phyloP scores from a whole-genome alignment of 441 rosid species.

The Biscutella auriculata region DNA sequence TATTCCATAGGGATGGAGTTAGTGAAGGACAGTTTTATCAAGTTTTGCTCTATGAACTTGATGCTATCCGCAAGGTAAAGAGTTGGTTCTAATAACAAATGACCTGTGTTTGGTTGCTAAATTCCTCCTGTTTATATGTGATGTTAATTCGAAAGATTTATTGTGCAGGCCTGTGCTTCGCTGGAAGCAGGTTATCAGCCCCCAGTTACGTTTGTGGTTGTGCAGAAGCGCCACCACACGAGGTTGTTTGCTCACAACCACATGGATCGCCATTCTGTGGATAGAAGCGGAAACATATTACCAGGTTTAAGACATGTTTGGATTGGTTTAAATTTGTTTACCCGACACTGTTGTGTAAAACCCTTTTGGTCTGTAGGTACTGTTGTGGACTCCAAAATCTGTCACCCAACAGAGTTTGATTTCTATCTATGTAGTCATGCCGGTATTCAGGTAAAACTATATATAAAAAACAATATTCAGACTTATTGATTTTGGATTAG shows the following conservation, averaged over 20 bases:
- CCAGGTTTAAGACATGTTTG: conserved; percentile 39
- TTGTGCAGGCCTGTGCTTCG: conserved; percentile 68
- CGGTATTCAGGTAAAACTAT: conserved; percentile 66
- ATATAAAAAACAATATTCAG: not conserved
- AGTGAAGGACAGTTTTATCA: conserved; percentile 94
- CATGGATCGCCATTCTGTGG: conserved; percentile 52
- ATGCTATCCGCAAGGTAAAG: conserved; percentile 82
- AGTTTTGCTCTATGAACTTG: conserved; percentile 74
- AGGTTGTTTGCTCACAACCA: conserved; percentile 86
- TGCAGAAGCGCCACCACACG: conserved; percentile 97
- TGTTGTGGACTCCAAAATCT: conserved; percentile 86
- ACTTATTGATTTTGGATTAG: not conserved
- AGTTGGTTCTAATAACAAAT: not conserved
- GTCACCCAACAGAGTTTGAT: conserved; percentile 94
- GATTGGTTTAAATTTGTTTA: too few relatives aligned
- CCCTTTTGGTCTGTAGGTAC: conserved; percentile 41
- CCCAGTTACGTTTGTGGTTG: conserved; percentile 91
- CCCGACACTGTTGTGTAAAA: not conserved
- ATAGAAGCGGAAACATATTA: conserved; percentile 80
- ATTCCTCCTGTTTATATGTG: not conserved
- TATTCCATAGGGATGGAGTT: conserved; percentile 64
- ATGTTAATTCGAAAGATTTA: not conserved
- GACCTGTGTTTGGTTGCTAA: not conserved
- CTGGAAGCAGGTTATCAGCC: conserved; percentile 93
- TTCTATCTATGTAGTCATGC: conserved; percentile 97